Evolutionary conservation across 2,329 filamentous ascomycete genomes (phyloP).

Genomic region (Orbilia javanica): DNA sequence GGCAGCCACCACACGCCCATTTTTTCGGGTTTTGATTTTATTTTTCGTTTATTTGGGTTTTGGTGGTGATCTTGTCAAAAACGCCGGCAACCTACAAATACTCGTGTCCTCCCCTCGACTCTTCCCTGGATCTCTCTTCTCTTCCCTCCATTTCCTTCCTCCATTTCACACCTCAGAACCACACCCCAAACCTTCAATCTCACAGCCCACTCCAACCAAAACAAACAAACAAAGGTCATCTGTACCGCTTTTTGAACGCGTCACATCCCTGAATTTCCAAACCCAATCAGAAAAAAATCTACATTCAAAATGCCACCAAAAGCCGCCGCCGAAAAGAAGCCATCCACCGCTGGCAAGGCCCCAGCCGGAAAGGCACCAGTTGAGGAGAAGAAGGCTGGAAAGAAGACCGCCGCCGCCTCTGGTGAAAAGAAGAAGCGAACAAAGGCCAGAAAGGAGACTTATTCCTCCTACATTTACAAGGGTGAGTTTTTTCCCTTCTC

Average conservation of each 20-base stretch:
- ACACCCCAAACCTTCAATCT: constrained; percentile 41
- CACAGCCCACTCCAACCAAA: constrained; percentile 64
- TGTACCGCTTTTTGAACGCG: constrained; percentile 58
- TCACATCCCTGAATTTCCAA: constrained; percentile 43
- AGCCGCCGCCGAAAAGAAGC: constrained; percentile 93
- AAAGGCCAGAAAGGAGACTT: constrained; percentile 99
- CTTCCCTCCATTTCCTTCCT: constrained; percentile 58
- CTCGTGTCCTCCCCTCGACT: constrained; percentile 62
- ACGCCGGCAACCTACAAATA: constrained; percentile 61
- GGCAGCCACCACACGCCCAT: constrained; percentile 34
- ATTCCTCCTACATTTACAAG: constrained; percentile 99
- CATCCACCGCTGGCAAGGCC: constrained; percentile 91
- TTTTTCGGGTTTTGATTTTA: constrained; percentile 53
- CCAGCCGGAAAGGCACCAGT: constrained; percentile 82
- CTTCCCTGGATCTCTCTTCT: constrained; percentile 41
- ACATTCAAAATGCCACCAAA: constrained; percentile 92
- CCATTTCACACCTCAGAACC: constrained; percentile 56
- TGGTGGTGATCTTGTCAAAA: constrained; percentile 62
- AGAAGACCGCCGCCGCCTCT: constrained; percentile 93
- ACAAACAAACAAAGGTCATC: constrained; percentile 63
- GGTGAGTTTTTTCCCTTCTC: constrained; percentile 72
- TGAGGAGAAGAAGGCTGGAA: constrained; percentile 99
- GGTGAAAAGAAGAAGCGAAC: constrained; percentile 99
- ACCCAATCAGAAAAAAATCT: constrained; percentile 57
- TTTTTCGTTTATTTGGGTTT: constrained; percentile 61